Conservation (phyloP, 805 yeast genomes). For the Lipomyces yamanashiensis region DNA sequence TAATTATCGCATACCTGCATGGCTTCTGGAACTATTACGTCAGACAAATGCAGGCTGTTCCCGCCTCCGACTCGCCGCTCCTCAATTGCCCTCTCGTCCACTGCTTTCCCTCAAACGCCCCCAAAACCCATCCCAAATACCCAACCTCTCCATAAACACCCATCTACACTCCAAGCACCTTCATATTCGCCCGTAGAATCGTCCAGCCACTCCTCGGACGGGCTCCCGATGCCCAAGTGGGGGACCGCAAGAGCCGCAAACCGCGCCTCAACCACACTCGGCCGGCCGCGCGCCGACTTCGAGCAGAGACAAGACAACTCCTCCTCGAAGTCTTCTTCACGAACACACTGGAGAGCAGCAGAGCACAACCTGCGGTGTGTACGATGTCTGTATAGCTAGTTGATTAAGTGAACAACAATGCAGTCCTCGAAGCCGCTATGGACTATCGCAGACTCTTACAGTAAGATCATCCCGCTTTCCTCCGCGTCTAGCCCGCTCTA, state of each 20-base stretch:
- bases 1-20: too few relatives aligned
- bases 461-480: not conserved
- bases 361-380: not conserved
- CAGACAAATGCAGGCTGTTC: too few relatives aligned
- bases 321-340: not conserved
- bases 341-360: not conserved
- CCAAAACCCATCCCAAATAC: too few relatives aligned
- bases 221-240: conserved; percentile 2
- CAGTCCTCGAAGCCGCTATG: conserved; percentile 9
- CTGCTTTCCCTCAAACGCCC: too few relatives aligned
- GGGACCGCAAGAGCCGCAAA: not conserved
- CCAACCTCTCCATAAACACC: too few relatives aligned
- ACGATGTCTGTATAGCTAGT: not conserved
- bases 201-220: not conserved
- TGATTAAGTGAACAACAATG: not conserved
- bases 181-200: not conserved
- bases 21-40: too few relatives aligned
- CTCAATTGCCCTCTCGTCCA: too few relatives aligned
- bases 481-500: not conserved
- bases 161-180: too few relatives aligned
- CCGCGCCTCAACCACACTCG: not conserved
- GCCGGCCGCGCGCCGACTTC: not conserved
- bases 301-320: not conserved
- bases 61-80: too few relatives aligned
- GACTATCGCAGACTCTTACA: conserved; percentile 23